Conservation (phyloP, 148 eudicot species). For the Linanthus parryae region DNA sequence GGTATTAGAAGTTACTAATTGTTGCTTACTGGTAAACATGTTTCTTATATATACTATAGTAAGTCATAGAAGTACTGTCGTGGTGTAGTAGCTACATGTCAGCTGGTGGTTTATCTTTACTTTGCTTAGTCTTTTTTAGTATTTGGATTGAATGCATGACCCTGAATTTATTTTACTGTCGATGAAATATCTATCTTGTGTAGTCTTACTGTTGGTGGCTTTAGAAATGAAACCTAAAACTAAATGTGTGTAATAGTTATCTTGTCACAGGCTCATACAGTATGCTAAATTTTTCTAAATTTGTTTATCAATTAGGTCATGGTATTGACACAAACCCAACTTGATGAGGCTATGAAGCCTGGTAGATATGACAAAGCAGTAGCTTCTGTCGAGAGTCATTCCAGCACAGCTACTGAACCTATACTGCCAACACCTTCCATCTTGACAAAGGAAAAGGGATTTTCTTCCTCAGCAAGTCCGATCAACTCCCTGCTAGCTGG, state of each 20-base stretch:
- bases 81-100: background rate
- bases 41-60: conserved; percentile 2
- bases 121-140: no score
- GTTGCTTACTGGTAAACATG: background rate
- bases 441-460: conserved; percentile 42
- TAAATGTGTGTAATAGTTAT: no score
- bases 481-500: conserved; percentile 92
- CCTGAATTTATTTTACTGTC: no score
- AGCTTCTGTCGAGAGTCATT: conserved; percentile 37
- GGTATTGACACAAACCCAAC: conserved; percentile 80
- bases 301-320: no score
- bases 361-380: conserved; percentile 41
- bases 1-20: conserved; percentile 26
- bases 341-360: conserved; percentile 91
- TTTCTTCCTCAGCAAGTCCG: conserved; percentile 67
- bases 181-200: no score
- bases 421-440: conserved; percentile 50
- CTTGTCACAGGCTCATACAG: conserved; percentile 1
- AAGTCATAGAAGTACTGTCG: no score
- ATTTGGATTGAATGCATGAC: no score
- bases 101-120: no score
- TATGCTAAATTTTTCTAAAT: no score
- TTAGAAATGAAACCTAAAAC: no score
- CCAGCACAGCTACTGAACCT: conserved; percentile 35
- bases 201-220: no score